A percentile compares a stretch with the other conserved stretches of the same genome.
Evolutionary conservation across 1,139 yeast genomes (phyloP).

Genomic region (Kazachstania sp.): DNA sequence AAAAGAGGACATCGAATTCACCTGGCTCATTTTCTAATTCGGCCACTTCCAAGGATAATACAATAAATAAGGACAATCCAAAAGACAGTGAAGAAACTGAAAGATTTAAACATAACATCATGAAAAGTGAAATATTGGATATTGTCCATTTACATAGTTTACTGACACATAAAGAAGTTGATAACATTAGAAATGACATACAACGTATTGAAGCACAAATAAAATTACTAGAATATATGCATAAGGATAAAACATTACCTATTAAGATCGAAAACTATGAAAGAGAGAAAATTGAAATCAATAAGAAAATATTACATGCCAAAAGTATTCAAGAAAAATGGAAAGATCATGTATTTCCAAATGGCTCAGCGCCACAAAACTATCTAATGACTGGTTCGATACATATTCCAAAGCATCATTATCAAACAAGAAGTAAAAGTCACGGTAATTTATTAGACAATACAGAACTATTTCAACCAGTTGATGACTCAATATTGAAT

Average conservation of each 20-base stretch:
- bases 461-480: slow-evolving; percentile 15
- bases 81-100: slow-evolving; percentile 27
- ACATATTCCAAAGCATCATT: slow-evolving; percentile 14
- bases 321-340: not conserved
- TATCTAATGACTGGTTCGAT: not conserved
- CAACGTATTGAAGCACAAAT: slow-evolving; percentile 57
- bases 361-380: not conserved
- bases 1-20: slow-evolving; percentile 1
- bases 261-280: slow-evolving; percentile 23
- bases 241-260: slow-evolving; percentile 36
- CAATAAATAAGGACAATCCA: not conserved
- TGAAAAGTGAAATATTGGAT: slow-evolving; percentile 30
- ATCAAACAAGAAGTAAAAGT: slow-evolving; percentile 30
- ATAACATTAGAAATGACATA: slow-evolving; percentile 51
- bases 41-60: not conserved
- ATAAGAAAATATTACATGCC: slow-evolving; percentile 8
- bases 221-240: slow-evolving; percentile 44
- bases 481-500: slow-evolving; percentile 3
- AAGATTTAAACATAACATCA: slow-evolving; percentile 23
- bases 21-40: slow-evolving; percentile 7
- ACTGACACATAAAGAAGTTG: slow-evolving; percentile 59
- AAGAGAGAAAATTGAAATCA: slow-evolving; percentile 9
- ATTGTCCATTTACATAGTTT: slow-evolving; percentile 61
- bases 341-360: not conserved
- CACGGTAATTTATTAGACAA: slow-evolving; percentile 17